Conservation (phyloP, 441 rosid species). For the Corymbia calophylla region DNA sequence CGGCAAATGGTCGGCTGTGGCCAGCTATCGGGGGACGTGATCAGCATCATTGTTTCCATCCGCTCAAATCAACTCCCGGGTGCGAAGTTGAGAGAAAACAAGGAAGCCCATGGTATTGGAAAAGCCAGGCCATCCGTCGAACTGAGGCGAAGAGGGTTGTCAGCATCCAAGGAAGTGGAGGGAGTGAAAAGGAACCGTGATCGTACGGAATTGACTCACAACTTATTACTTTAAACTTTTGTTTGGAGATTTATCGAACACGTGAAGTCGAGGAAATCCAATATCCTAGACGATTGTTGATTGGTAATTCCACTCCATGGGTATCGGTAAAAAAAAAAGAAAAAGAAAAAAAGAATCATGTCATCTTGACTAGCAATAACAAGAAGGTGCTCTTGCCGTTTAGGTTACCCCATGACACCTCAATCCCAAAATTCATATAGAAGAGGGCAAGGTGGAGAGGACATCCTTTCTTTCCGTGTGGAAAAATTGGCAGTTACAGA, state of each 20-base stretch:
- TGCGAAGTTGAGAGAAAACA: not conserved
- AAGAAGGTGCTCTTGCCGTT: not conserved
- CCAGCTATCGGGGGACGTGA: not conserved
- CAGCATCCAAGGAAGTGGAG: not conserved
- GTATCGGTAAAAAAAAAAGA: not conserved
- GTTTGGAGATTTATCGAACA: rapidly evolving
- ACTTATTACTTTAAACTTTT: not conserved
- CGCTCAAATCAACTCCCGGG: not conserved
- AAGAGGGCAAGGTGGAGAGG: not conserved
- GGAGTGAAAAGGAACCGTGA: not conserved
- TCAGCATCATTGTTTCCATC: not conserved
- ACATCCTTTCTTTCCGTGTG: not conserved
- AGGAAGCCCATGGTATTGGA: not conserved
- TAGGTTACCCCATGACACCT: not conserved
- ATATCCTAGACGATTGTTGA: not conserved
- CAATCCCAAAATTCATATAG: not conserved
- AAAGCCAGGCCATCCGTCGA: not conserved
- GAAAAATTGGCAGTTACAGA: not conserved
- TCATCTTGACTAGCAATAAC: not conserved
- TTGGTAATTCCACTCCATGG: not conserved
- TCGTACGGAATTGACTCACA: not conserved
- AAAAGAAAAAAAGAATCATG: not conserved
- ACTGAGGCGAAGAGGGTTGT: not conserved
- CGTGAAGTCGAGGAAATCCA: rapidly evolving
- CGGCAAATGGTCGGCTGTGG: not conserved